Base-by-base conservation (phyloP, 2,329 filamentous ascomycete genomes). In the Hypocrella siamensis region DNA sequence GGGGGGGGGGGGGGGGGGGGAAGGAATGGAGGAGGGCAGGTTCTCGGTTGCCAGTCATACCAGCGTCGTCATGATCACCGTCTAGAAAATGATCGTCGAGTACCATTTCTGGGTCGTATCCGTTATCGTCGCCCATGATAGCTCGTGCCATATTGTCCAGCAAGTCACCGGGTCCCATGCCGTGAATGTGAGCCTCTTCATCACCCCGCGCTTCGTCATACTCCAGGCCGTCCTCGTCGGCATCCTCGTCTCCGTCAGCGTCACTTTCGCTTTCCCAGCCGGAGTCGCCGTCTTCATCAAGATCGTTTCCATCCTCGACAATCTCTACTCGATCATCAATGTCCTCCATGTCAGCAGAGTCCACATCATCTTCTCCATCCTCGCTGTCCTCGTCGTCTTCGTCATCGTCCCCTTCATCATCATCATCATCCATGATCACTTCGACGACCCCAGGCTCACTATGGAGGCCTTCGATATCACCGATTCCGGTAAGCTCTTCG, bases 401-500 rank as follows among this genome's bases (percentile, higher is more conserved):
- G n/a, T n/a, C n/a, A 17, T 73, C 69, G 2, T 70, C 67, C 6
- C 77, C 75, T n/a, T 72, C 68, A 3, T 73, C 69, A 4, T 73
- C 69, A 21, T 69, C 65, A 30, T 69, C 72, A 31, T 81, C 79
- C 63, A 94, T 81, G 38, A 93, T 82, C 42, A 96, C 72, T 55
- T 79, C 73, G 36, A 79, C 69, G 33, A 76, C 63, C 17, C 62
- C 67, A 28, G 70, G 65, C 28, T 77, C 70, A 24, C 71, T 72
- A 34, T 71, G 63, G 15, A 77, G 60, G 31, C 72, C 80, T 59
- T 93, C 86, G 31, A 94, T 81, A 24, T 82, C 75, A 5, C 85
- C 88, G 66, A 92, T 86, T 25, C 76, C 81, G 38, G 75, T 76
- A 31, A 85, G 67, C 18, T 81, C 81, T 35, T 92, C 83, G 39